phyloP scores from a whole-genome alignment of 192 early-diverging fungal species.

The Chytriomyces hyalinus region DNA sequence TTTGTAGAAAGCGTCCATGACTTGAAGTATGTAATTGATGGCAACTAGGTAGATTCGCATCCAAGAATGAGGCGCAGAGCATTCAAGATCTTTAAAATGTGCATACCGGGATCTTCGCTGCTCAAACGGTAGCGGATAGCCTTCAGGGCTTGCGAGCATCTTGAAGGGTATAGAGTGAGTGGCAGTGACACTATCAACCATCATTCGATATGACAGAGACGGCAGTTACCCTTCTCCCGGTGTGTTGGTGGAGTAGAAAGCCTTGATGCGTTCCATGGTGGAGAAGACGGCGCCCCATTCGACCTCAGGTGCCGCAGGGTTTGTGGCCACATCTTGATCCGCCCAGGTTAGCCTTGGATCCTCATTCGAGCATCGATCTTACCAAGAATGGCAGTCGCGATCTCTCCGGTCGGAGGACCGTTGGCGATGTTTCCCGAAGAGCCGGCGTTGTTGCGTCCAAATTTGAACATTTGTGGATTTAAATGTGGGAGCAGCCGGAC shows the following conservation, averaged over 20 bases:
- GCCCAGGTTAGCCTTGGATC: neutral
- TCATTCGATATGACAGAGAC: neutral
- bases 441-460: neutral
- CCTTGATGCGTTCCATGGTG: constrained; percentile 26
- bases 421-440: neutral
- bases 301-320: constrained; percentile 19
- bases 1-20: constrained; percentile 31
- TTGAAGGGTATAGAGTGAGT: neutral
- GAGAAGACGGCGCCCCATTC: constrained; percentile 28
- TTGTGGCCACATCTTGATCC: constrained; percentile 15
- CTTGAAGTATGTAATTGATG: constrained; percentile 25
- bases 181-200: neutral
- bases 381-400: constrained; percentile 32
- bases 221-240: constrained; percentile 26
- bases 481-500: too few relatives aligned
- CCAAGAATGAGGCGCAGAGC: too few relatives aligned
- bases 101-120: constrained; percentile 1
- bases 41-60: constrained; percentile 12
- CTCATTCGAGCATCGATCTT: neutral
- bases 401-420: constrained; percentile 14
- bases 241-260: constrained; percentile 13
- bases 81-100: neutral
- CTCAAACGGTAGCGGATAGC: constrained; percentile 19
- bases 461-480: neutral
- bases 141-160: constrained; percentile 22